Percentiles rank a stretch among this genome's conserved stretches.
phyloP scores from a whole-genome alignment of 2,329 filamentous ascomycete species.

The Calonectria honghensis region DNA sequence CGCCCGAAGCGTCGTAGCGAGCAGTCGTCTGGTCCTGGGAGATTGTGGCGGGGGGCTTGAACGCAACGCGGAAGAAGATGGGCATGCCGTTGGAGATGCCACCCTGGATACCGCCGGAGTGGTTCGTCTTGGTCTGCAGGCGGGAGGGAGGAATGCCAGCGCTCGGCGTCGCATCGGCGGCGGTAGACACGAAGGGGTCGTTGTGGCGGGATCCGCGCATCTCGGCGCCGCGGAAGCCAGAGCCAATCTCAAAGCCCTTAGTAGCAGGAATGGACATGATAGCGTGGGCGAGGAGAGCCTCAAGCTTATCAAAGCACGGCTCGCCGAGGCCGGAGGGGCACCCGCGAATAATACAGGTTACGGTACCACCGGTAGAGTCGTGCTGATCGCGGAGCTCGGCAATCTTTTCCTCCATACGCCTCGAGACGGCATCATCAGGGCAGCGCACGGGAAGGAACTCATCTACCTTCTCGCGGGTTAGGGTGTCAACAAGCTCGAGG shows the following conservation, averaged over 20 bases:
- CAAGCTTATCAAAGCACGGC: constrained; percentile 96
- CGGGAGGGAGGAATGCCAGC: constrained; percentile 72
- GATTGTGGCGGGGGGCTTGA: constrained; percentile 97
- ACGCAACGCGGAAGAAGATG: constrained; percentile 95
- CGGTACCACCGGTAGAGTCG: constrained; percentile 95
- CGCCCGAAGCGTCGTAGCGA: constrained; percentile 81
- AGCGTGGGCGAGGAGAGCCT: constrained; percentile 92
- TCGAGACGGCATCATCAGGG: constrained; percentile 79
- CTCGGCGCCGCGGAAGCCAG: constrained; percentile 90
- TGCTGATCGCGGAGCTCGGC: constrained; percentile 84
- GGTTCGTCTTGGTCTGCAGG: constrained; percentile 89
- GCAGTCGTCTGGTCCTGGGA: constrained; percentile 91
- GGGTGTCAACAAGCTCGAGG: constrained; percentile 67
- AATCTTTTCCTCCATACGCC: constrained; percentile 86
- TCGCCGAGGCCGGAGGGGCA: constrained; percentile 91
- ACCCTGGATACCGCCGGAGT: constrained; percentile 95
- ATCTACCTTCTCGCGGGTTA: constrained; percentile 87
- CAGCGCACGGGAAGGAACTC: constrained; percentile 89
- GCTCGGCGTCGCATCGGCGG: constrained; percentile 65
- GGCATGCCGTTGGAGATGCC: constrained; percentile 95
- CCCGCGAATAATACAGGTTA: constrained; percentile 96
- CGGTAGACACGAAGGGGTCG: constrained; percentile 73
- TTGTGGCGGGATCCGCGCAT: constrained; percentile 94
- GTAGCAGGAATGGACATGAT: constrained; percentile 97
- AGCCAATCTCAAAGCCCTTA: constrained; percentile 97